Evolutionary conservation across 306 rosid genomes (phyloP).

Genomic region (Cucurbita ficifolia): DNA sequence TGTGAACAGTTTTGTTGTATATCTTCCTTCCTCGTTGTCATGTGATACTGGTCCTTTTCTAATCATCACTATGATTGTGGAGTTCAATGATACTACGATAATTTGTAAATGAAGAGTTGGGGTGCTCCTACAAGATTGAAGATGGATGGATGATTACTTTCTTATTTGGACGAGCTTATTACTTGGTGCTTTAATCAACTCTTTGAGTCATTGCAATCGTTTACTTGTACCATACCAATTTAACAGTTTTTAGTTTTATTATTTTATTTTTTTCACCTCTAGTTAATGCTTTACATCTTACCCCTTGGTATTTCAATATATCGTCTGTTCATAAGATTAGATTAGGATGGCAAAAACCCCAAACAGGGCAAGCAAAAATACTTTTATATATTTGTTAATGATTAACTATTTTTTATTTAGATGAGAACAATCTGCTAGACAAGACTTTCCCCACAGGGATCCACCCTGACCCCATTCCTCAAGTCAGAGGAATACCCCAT

Average conservation of each 20-base stretch:
- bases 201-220: neutral
- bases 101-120: neutral
- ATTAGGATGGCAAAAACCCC: neutral
- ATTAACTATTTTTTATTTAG: neutral
- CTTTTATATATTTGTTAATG: neutral
- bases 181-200: neutral
- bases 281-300: neutral
- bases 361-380: neutral
- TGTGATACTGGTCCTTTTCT: neutral
- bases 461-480: neutral
- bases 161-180: neutral
- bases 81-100: neutral
- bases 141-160: neutral
- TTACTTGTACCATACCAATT: neutral
- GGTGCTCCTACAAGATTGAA: neutral
- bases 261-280: neutral
- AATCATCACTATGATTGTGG: neutral
- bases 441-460: neutral
- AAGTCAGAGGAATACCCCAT: neutral
- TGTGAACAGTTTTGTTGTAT: neutral
- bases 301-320: neutral
- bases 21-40: slow-evolving; percentile 4
- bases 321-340: neutral
- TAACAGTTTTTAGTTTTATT: neutral
- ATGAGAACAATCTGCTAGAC: neutral